Evolutionary conservation across 805 yeast species (phyloP), one percentile per base, ranked within the genome.

Genomic region (Starmerella bombi): DNA sequence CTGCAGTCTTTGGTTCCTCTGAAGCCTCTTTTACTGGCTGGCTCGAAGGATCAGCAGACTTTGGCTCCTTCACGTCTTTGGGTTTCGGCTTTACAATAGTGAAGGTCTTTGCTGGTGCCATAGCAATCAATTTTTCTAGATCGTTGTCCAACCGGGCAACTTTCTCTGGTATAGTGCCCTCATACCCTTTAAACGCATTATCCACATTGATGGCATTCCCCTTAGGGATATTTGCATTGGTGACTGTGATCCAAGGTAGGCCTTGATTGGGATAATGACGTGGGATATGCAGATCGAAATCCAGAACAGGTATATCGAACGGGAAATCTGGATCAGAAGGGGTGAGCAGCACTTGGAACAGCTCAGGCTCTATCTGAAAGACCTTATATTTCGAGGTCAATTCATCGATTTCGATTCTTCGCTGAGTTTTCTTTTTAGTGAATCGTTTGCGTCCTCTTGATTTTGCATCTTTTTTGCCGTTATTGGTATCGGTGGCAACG

Each of bases 251-350:
- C 12, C 30, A 21, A 2, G 48, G 42, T 4, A 29, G 34, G 15
- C 45, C 50, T 39, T 39, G 44, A 27, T 65, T 59, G 0, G 84
- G 84, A 50, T 76, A 80, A 25, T 59, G 60, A 2, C 58, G 52
- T 0, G 88, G 83, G 3, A 80, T 62, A 29, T 65, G 57, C 25
- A 80, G 55, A 34, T 72, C 67, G 25, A 79, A 51, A 37, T 70
- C 66, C 41, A 80, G 62, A n/a, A 55, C 50, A 3, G 66, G 68
- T 23, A 80, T 57, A 40, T 76, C 83, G 52, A 66, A 79, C 0
- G 85, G 79, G 53, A 80, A 80, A 34, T 78, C 80, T 0, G 85
- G 85, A 53, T 78, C 86, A 0, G 77, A 64, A 0, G 86, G 86
- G 7, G 36, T 42, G 25, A 60, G 22, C 14, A 44, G 36, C 4